Base-by-base conservation (phyloP, 2,329 filamentous ascomycete genomes). In the Venturia nashicola region DNA sequence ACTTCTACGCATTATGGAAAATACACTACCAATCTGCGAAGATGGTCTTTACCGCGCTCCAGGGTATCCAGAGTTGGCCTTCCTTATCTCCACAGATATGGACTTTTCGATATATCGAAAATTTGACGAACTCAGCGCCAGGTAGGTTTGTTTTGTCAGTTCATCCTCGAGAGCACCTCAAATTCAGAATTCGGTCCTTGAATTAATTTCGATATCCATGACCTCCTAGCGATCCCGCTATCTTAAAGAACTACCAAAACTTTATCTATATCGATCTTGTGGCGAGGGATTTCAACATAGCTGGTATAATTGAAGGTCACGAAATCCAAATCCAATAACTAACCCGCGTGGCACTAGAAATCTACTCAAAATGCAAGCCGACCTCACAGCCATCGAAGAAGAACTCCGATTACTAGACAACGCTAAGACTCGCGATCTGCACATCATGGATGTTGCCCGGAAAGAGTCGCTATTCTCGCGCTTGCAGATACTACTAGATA, bases 91-190 rank as follows among this genome's bases (percentile, higher is more conserved):
- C 27, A 60, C 36, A 39, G 55, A 51, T 32, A 18, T 27, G 40
- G 62, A 64, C 36, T 59, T 61, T n/a, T 57, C 62, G 16, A 44
- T 64, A 36, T 64, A 61, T 44, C 62, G 62, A 23, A 32, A 32
- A 12, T 64, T 64, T 27, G 55, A 59, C 12, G 42, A 46, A 18
- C 55, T 64, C 34, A 44, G 51, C 16, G 51, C 62, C n/a, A 54
- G 62, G 23, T 27, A 27, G 27, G 27, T 27, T 27, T 27, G 27
- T 27, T 27, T 27, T 27, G 27, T 27, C 27, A 27, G 27, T 27
- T 27, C 27, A 2, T 4, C 27, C 27, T 27, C 27, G 27, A 27
- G 2, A 27, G 27, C 27, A 27, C 27, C 27, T 27, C 27, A 2
- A 27, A 27, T 27, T 4, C 27, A 27, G 27, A 27, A 27, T 27